Evolutionary conservation across 208 protist genomes (phyloP).

Genomic region (Crithidia brevicula): DNA sequence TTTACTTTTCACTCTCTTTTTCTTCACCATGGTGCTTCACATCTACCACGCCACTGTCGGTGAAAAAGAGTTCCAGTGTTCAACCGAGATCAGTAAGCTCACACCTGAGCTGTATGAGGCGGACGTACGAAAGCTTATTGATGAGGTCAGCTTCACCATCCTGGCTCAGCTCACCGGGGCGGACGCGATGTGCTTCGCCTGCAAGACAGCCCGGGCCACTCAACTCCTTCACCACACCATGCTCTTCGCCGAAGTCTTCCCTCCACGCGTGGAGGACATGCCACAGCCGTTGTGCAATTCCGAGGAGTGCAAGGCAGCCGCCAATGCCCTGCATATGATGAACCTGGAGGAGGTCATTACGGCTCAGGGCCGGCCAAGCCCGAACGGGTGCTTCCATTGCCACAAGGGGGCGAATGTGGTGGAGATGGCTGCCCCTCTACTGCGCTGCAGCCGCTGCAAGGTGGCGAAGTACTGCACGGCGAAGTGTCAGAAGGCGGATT

Average conservation of each 20-base stretch:
- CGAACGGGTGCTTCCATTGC: slow-evolving; percentile 57
- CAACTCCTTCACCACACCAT: slow-evolving; percentile 69
- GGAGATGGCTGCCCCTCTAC: slow-evolving; percentile 28
- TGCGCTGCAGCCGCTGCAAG: slow-evolving; percentile 74
- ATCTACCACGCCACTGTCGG: slow-evolving; percentile 59
- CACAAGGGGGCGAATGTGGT: slow-evolving; percentile 19
- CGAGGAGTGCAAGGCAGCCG: slow-evolving; percentile 37
- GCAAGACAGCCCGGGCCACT: slow-evolving; percentile 39
- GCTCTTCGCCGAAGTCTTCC: slow-evolving; percentile 47
- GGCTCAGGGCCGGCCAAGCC: slow-evolving; percentile 17
- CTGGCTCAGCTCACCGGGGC: slow-evolving; percentile 45
- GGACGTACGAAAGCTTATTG: slow-evolving; percentile 35
- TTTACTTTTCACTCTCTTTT: too few species aligned
- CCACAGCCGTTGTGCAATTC: slow-evolving; percentile 51
- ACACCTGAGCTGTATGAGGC: slow-evolving; percentile 39
- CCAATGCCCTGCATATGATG: slow-evolving; percentile 43
- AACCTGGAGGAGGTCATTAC: slow-evolving; percentile 50
- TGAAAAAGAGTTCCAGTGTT: slow-evolving; percentile 66
- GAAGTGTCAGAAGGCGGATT: slow-evolving; percentile 67
- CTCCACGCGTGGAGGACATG: slow-evolving; percentile 60
- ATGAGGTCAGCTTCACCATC: slow-evolving; percentile 53
- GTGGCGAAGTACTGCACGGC: slow-evolving; percentile 71
- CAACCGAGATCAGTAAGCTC: slow-evolving; percentile 42
- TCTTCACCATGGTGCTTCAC: slow-evolving; percentile 49
- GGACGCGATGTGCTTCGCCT: slow-evolving; percentile 45